Conservation (phyloP, 2,329 filamentous ascomycete species). For the Daldinia sp. region DNA sequence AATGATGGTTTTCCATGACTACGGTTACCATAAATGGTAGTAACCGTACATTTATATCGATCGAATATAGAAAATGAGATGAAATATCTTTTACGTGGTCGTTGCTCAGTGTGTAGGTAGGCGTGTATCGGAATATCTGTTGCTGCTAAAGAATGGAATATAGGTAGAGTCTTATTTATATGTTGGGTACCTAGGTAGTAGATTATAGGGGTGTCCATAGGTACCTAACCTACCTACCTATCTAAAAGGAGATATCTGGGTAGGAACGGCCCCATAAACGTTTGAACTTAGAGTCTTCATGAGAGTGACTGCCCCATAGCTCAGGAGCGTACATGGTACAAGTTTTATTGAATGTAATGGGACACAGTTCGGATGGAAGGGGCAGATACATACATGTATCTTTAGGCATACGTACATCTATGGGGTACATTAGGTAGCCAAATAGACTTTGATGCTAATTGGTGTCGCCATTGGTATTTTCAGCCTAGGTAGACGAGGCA, state of each 20-base stretch:
- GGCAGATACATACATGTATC: neutral
- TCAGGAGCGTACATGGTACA: neutral
- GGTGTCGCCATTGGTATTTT: neutral
- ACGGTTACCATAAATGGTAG: too few relatives aligned
- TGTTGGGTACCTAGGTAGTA: neutral
- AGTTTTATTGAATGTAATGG: neutral
- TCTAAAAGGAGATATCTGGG: too few relatives aligned
- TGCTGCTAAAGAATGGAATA: too few relatives aligned
- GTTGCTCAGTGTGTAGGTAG: too few relatives aligned
- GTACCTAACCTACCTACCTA: too few relatives aligned
- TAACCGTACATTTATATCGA: neutral
- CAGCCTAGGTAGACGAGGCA: neutral
- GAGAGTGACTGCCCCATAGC: neutral
- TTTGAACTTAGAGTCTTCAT: neutral
- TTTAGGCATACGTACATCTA: neutral
- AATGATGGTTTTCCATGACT: neutral
- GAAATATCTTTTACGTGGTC: neutral
- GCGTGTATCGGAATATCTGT: too few relatives aligned
- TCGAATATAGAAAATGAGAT: neutral
- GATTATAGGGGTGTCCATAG: neutral
- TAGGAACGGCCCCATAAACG: neutral
- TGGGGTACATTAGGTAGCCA: slow-evolving; percentile 2
- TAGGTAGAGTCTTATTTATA: neutral
- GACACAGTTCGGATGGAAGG: neutral
- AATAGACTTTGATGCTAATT: slow-evolving; percentile 4